A percentile compares a stretch with the other conserved stretches of the same genome.
Evolutionary conservation across 2,329 filamentous ascomycete species (phyloP).

Genomic region (Colletotrichum acutatum): DNA sequence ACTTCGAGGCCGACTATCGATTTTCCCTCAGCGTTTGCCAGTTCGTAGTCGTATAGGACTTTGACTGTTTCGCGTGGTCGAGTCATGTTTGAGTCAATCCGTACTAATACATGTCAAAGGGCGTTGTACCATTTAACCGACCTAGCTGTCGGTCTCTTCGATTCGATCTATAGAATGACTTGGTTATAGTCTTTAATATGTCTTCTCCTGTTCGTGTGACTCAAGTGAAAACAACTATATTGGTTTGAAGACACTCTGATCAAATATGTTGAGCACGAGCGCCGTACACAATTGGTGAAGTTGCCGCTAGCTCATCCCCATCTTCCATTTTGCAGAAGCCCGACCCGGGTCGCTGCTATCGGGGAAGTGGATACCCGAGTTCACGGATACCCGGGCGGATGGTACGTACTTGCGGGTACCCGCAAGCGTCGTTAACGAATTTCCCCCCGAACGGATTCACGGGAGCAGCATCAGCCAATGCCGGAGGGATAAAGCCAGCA

Average conservation of each 20-base stretch:
- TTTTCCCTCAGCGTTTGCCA: constrained; percentile 52
- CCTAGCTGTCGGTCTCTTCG: neutral
- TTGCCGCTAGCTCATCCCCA: no score
- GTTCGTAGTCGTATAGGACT: constrained; percentile 42
- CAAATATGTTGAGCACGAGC: neutral
- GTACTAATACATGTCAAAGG: neutral
- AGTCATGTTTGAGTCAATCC: neutral
- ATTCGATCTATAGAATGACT: neutral
- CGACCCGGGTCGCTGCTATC: neutral
- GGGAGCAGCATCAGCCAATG: neutral
- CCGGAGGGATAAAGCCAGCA: neutral
- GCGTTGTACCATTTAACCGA: neutral
- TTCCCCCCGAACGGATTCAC: neutral
- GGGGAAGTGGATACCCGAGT: neutral
- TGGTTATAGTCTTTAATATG: fast-evolving
- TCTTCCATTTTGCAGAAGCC: neutral
- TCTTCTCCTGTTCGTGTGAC: neutral
- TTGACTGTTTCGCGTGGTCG: constrained; percentile 26
- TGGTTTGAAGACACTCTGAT: neutral
- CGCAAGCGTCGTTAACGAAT: neutral
- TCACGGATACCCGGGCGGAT: neutral
- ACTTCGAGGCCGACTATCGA: constrained; percentile 52
- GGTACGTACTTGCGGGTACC: neutral
- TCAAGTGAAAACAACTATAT: neutral
- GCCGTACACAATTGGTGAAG: no score